Conservation (phyloP, 148 eudicot genomes). For the Vaccinium myrtillus region DNA sequence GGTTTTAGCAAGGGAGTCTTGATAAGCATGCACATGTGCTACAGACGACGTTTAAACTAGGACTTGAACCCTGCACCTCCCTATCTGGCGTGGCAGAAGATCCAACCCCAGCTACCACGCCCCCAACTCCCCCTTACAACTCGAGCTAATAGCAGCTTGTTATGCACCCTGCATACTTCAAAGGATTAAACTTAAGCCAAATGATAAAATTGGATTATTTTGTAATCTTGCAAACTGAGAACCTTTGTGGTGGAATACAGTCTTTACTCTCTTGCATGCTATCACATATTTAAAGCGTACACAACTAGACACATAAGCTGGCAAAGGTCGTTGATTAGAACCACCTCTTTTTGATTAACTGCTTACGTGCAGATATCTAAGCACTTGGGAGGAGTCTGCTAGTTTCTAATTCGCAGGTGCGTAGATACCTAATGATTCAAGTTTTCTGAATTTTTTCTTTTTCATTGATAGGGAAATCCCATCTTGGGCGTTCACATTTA, state of each 20-base stretch:
- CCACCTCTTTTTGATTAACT: background rate
- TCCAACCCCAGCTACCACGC: background rate
- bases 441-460: background rate
- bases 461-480: constrained; percentile 71
- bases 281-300: background rate
- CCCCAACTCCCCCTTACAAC: background rate
- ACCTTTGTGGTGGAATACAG: background rate
- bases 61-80: background rate
- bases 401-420: background rate
- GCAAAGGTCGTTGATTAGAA: background rate
- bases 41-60: background rate
- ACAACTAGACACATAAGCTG: background rate
- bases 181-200: background rate
- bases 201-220: background rate
- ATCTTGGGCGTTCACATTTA: constrained; percentile 93
- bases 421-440: background rate
- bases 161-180: background rate
- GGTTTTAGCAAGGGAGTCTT: background rate
- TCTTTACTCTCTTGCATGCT: background rate
- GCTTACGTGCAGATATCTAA: background rate
- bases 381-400: constrained; percentile 2
- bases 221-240: background rate
- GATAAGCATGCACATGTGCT: constrained; percentile 1
- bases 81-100: background rate
- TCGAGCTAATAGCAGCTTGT: background rate